Evolutionary conservation across 495 filamentous ascomycete species (phyloP).

Genomic region (Xylaria flabelliformis): DNA sequence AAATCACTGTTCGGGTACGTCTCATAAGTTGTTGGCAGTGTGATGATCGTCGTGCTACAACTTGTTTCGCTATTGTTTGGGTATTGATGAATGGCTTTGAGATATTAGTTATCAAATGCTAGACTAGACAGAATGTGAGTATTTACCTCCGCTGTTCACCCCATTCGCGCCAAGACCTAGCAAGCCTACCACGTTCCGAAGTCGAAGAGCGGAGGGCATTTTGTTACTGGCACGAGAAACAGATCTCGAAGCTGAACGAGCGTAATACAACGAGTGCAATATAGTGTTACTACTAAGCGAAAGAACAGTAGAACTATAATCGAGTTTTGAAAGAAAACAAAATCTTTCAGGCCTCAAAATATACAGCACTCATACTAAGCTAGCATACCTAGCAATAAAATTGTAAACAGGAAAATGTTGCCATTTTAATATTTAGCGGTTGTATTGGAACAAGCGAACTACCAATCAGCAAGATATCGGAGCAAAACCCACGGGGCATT

Average conservation of each 20-base stretch:
- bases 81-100: slow-evolving; percentile 20
- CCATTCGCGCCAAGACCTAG: slow-evolving; percentile 19
- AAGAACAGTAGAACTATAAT: neutral
- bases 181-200: slow-evolving; percentile 10
- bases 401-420: neutral
- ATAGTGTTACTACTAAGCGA: neutral
- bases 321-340: neutral
- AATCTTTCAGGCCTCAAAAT: neutral
- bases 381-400: neutral
- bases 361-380: neutral
- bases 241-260: slow-evolving; percentile 8
- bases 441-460: neutral
- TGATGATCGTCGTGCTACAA: slow-evolving; percentile 25
- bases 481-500: neutral
- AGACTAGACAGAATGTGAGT: neutral
- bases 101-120: neutral
- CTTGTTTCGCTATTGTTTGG: slow-evolving; percentile 17
- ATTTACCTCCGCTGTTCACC: slow-evolving; percentile 25
- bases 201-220: neutral
- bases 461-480: neutral
- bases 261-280: slow-evolving; percentile 1
- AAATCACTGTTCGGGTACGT: neutral
- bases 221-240: slow-evolving; percentile 2
- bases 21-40: slow-evolving; percentile 26
- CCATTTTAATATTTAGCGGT: neutral